Evolutionary conservation across 306 rosid genomes (phyloP).

Genomic region (Malus sieversii): DNA sequence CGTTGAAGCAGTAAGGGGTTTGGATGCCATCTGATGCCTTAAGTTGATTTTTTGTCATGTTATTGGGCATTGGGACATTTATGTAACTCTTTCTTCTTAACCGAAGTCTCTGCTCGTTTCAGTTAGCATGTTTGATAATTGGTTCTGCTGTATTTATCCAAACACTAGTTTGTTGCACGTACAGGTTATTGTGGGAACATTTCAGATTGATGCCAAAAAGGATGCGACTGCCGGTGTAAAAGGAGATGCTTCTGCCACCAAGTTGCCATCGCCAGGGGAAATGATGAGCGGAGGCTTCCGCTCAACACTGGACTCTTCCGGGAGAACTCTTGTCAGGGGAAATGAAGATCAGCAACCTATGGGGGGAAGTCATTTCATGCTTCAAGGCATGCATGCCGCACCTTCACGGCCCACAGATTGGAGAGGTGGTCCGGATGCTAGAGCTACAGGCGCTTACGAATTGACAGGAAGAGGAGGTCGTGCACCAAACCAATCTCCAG

Average conservation of each 20-base stretch:
- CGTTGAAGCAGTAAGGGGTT: not conserved
- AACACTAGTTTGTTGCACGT: conserved; percentile 3
- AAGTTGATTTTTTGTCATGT: not conserved
- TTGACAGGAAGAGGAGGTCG: conserved; percentile 66
- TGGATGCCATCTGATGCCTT: not conserved
- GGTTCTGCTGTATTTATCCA: not conserved
- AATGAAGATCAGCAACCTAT: conserved; percentile 65
- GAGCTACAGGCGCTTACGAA: conserved; percentile 45
- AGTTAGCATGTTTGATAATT: not conserved
- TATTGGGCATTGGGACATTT: not conserved
- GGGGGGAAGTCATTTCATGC: conserved; percentile 72
- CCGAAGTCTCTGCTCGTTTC: not conserved
- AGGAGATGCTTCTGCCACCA: conserved; percentile 58
- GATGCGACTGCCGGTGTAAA: conserved; percentile 46
- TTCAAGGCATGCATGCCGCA: conserved; percentile 59
- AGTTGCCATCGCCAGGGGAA: conserved; percentile 57
- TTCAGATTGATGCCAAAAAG: conserved; percentile 60
- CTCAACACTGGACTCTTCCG: conserved; percentile 46
- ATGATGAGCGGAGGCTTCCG: conserved; percentile 53
- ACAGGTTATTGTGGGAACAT: conserved; percentile 89
- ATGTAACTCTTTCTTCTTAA: not conserved
- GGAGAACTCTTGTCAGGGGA: conserved; percentile 50
- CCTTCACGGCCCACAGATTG: conserved; percentile 62
- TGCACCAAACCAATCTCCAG: conserved; percentile 66
- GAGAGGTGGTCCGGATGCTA: conserved; percentile 55